A percentile compares a stretch with the other conserved stretches of the same genome.
These are phyloP conservation scores for Endoconidiophora polonica DNA, from an alignment of 2,329 filamentous ascomycete species.

Conservation along the genomic window DNA sequence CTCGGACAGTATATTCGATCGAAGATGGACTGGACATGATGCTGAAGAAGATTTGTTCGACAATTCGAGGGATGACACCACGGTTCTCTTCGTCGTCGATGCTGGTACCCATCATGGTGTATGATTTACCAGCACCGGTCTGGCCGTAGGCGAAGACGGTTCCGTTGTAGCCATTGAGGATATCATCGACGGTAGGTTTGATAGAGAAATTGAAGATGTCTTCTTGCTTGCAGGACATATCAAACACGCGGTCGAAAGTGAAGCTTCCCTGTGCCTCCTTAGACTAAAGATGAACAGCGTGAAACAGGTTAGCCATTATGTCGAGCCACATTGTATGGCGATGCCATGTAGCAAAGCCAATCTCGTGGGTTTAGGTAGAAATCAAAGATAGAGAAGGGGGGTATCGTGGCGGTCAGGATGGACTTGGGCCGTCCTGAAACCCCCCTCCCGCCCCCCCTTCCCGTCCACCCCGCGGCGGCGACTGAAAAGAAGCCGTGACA, in stretches of 20 bases:
- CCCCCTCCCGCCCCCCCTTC: too few species aligned
- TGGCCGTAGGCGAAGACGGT: constrained; percentile 98
- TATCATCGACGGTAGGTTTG: constrained; percentile 87
- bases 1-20: constrained; percentile 96
- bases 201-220: constrained; percentile 99
- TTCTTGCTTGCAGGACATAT: constrained; percentile 74
- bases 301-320: neutral
- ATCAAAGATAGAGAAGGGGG: too few species aligned
- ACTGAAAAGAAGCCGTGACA: too few species aligned
- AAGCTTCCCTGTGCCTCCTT: constrained; percentile 71
- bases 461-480: too few species aligned
- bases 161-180: constrained; percentile 97
- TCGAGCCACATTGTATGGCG: neutral
- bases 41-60: constrained; percentile 93
- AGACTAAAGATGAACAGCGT: constrained; percentile 37
- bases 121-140: constrained; percentile 96
- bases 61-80: constrained; percentile 91
- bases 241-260: constrained; percentile 95
- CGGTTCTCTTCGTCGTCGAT: constrained; percentile 79
- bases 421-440: too few species aligned
- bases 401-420: too few species aligned
- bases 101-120: constrained; percentile 71
- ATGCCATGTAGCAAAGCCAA: constrained; percentile 15
- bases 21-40: constrained; percentile 82
- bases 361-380: too few species aligned